Percentiles rank a stretch among this genome's conserved stretches.
phyloP scores from a whole-genome alignment of 768 basidiomycete species.

The Lactarius akahatsu region DNA sequence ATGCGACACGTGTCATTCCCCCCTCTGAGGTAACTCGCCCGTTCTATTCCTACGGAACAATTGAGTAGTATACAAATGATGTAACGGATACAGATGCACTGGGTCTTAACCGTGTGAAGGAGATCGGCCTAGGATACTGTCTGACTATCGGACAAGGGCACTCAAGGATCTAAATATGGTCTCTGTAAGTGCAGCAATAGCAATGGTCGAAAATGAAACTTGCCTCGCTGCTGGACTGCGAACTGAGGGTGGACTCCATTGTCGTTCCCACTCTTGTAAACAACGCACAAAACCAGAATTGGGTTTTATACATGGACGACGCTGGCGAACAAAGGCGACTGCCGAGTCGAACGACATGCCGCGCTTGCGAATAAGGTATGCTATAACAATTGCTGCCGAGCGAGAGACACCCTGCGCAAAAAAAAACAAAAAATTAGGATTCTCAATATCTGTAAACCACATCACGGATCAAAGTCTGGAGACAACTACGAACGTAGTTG shows the following conservation, averaged over 20 bases:
- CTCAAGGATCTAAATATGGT: slow-evolving; percentile 12
- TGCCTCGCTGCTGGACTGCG: slow-evolving; percentile 19
- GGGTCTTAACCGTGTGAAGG: slow-evolving; percentile 5
- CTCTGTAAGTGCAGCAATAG: background rate
- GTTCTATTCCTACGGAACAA: background rate
- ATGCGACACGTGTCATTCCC: background rate
- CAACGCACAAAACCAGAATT: slow-evolving; percentile 68
- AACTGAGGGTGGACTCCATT: slow-evolving; percentile 19
- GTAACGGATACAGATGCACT: slow-evolving; percentile 5
- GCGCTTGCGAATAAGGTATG: slow-evolving; percentile 74
- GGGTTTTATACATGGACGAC: slow-evolving; percentile 72
- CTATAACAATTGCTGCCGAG: slow-evolving; percentile 72
- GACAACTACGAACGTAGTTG: slow-evolving; percentile 17
- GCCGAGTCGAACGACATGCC: slow-evolving; percentile 74
- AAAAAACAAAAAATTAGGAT: background rate
- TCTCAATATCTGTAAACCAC: slow-evolving; percentile 4
- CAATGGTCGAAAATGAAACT: background rate
- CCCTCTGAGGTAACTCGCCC: background rate
- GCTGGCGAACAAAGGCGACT: slow-evolving; percentile 55
- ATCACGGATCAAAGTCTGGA: slow-evolving; percentile 19
- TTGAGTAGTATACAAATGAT: slow-evolving; percentile 19
- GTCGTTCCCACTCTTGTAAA: slow-evolving; percentile 29
- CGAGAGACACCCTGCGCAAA: slow-evolving; percentile 70
- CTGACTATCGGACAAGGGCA: slow-evolving; percentile 20
- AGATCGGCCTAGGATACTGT: slow-evolving; percentile 2